Conservation (phyloP, 2,329 filamentous ascomycete species). For the Cladophialophora carrionii region DNA sequence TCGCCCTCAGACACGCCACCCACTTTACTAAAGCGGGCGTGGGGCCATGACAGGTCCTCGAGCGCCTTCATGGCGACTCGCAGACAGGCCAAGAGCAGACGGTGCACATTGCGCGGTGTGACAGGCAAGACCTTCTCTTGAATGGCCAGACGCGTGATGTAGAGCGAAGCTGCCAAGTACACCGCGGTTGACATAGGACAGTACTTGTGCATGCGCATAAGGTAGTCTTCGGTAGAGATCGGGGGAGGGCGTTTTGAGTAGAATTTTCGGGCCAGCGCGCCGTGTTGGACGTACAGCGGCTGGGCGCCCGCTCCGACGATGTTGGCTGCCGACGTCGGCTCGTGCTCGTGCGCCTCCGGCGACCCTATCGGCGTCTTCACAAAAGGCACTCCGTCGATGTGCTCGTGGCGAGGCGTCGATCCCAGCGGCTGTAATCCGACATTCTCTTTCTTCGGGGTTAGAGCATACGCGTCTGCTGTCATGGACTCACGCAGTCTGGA, state of each 20-base stretch:
- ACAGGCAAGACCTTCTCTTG: conserved; percentile 77
- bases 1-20: conserved; percentile 84
- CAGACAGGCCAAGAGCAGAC: conserved; percentile 79
- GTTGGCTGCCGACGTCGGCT: conserved; percentile 51
- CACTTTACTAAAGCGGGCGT: conserved; percentile 80
- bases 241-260: conserved; percentile 85
- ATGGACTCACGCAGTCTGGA: conserved; percentile 28
- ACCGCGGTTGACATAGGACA: conserved; percentile 94
- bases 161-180: conserved; percentile 84
- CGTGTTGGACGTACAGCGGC: conserved; percentile 75
- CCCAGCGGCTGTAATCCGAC: conserved; percentile 40
- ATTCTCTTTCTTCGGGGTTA: conserved; percentile 38
- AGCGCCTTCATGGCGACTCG: conserved; percentile 90
- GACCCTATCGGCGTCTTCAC: conserved; percentile 50
- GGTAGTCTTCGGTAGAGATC: conserved; percentile 81
- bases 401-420: conserved; percentile 48
- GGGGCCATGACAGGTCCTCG: conserved; percentile 88
- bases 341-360: conserved; percentile 55
- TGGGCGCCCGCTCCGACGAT: conserved; percentile 67
- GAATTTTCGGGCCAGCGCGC: conserved; percentile 87
- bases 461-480: conserved; percentile 18
- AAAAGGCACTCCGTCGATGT: conserved; percentile 44
- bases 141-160: conserved; percentile 81
- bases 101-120: conserved; percentile 81
- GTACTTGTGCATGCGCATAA: conserved; percentile 82